Evolutionary conservation across 2,329 filamentous ascomycete species (phyloP).

Genomic region (Claviceps pusilla): DNA sequence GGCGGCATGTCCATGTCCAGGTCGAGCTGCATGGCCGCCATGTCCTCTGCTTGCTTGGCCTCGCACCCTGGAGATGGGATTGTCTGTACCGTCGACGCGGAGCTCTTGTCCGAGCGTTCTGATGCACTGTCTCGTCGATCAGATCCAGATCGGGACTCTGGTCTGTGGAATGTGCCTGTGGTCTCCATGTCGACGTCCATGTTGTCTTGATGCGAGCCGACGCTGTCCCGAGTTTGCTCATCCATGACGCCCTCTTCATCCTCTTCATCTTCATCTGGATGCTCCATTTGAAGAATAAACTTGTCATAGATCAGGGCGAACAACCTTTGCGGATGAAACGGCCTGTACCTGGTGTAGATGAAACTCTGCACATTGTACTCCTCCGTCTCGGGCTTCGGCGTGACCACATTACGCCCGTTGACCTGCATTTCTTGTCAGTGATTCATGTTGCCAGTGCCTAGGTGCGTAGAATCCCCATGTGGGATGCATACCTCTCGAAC

Average conservation of each 20-base stretch:
- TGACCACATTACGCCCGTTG: conserved; percentile 36
- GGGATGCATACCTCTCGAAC: conserved; percentile 32
- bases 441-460: neutral
- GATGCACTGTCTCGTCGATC: conserved; percentile 3
- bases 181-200: conserved; percentile 11
- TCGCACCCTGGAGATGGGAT: conserved; percentile 9
- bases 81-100: conserved; percentile 11
- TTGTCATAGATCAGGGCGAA: conserved; percentile 32
- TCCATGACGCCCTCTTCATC: conserved; percentile 19
- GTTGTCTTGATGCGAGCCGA: neutral
- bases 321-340: conserved; percentile 34
- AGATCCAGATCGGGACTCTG: neutral
- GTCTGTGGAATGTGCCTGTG: conserved; percentile 3
- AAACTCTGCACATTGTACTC: conserved; percentile 61
- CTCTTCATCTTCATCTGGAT: conserved; percentile 21
- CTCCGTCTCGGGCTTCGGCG: conserved; percentile 55
- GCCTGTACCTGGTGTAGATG: conserved; percentile 46
- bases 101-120: conserved; percentile 11
- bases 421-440: conserved; percentile 14
- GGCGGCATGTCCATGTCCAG: conserved; percentile 15
- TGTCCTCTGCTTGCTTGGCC: neutral
- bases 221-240: conserved; percentile 2
- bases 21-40: neutral
- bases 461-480: neutral
- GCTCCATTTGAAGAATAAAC: conserved; percentile 35